Conservation (phyloP, 2,329 filamentous ascomycete species). For the Aureobasidium sp. region DNA sequence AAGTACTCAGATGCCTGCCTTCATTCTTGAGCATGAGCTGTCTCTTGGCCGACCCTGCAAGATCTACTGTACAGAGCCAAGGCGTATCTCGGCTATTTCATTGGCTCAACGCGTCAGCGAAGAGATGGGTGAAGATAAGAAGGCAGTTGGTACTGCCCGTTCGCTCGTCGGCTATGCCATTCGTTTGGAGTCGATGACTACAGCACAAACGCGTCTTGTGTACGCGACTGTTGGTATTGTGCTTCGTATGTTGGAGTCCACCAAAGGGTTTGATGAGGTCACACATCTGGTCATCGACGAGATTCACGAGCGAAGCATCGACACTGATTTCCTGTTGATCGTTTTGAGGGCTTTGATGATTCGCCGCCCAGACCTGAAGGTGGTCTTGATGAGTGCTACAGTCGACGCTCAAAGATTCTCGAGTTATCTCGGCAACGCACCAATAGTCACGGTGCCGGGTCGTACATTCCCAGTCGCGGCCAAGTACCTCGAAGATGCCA, state of each 20-base stretch:
- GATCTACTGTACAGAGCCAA: conserved; percentile 90
- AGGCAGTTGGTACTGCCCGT: conserved; percentile 71
- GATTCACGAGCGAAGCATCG: conserved; percentile 92
- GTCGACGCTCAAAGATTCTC: conserved; percentile 91
- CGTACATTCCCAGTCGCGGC: conserved; percentile 89
- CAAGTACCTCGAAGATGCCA: conserved; percentile 82
- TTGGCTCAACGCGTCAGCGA: conserved; percentile 88
- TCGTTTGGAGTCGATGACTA: conserved; percentile 79
- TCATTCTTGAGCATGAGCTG: conserved; percentile 83
- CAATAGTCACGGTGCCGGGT: conserved; percentile 83
- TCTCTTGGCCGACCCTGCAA: conserved; percentile 75
- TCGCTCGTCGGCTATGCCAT: conserved; percentile 95
- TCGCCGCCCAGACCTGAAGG: conserved; percentile 74
- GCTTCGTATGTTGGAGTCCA: conserved; percentile 93
- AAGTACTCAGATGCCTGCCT: conserved; percentile 94
- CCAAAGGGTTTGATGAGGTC: conserved; percentile 77
- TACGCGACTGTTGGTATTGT: conserved; percentile 89
- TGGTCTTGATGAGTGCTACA: conserved; percentile 95
- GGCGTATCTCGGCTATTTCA: conserved; percentile 93
- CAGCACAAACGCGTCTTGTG: conserved; percentile 72
- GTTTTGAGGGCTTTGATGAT: conserved; percentile 77
- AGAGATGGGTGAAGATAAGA: conserved; percentile 78
- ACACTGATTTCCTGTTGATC: conserved; percentile 92
- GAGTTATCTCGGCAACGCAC: conserved; percentile 75
- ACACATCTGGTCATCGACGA: conserved; percentile 96